Evolutionary conservation across 345 rosid species (phyloP).

Genomic region (Reutealis trisperma): DNA sequence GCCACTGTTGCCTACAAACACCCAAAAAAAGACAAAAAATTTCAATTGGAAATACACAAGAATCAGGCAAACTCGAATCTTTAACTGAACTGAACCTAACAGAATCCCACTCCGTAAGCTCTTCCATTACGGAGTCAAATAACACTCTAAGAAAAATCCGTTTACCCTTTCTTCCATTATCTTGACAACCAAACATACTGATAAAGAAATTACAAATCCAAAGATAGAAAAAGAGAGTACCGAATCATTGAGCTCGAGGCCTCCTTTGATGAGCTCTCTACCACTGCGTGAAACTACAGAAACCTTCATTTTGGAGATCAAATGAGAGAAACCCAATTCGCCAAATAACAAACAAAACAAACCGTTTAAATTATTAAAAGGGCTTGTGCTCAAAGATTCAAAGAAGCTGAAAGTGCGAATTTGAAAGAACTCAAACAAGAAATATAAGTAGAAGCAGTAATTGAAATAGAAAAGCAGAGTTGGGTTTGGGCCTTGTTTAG

Average conservation of each 20-base stretch:
- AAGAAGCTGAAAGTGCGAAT: not conserved
- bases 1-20: slow-evolving; percentile 76
- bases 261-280: slow-evolving; percentile 75
- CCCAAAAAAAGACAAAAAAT: slow-evolving; percentile 10
- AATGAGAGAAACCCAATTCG: slow-evolving; percentile 43
- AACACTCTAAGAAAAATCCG: not conserved
- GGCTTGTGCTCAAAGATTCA: not conserved
- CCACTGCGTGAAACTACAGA: slow-evolving; percentile 82
- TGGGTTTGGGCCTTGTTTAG: slow-evolving; percentile 5
- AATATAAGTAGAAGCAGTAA: not conserved
- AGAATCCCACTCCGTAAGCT: not conserved
- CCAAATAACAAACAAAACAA: slow-evolving; percentile 2
- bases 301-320: slow-evolving; percentile 60
- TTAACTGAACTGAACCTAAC: not conserved
- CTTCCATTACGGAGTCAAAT: not conserved
- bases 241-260: slow-evolving; percentile 72
- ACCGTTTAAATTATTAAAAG: slow-evolving; percentile 1
- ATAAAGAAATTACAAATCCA: not conserved
- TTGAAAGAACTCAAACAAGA: not conserved
- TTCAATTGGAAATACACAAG: not conserved
- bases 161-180: slow-evolving; percentile 1
- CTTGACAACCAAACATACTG: slow-evolving; percentile 13
- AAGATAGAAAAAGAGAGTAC: slow-evolving; percentile 33
- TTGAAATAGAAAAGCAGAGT: not conserved
- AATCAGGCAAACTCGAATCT: not conserved